phyloP scores from a whole-genome alignment of 495 filamentous ascomycete species.

The Neurospora sp. region DNA sequence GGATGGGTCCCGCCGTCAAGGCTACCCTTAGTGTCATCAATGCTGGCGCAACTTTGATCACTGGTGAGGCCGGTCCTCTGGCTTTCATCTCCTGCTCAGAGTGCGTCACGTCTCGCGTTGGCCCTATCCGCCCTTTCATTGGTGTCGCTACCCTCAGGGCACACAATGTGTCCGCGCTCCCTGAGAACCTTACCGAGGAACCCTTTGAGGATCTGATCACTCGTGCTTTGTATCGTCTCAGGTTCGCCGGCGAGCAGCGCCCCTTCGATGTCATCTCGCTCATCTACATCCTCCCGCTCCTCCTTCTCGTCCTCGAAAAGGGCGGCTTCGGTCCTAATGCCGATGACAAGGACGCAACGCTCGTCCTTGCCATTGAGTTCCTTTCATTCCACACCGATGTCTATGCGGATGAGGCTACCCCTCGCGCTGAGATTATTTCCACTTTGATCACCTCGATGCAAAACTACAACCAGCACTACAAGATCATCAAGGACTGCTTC shows the following conservation, averaged over 20 bases:
- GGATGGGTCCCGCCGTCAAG: conserved; percentile 72
- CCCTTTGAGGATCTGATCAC: conserved; percentile 78
- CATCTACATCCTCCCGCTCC: conserved; percentile 74
- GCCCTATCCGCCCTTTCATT: conserved; percentile 65
- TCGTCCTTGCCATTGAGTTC: conserved; percentile 85
- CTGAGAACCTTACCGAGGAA: conserved; percentile 63
- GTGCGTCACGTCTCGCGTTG: conserved; percentile 66
- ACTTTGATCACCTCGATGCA: conserved; percentile 75
- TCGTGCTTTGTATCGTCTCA: conserved; percentile 78
- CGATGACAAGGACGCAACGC: conserved; percentile 77
- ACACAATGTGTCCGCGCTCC: conserved; percentile 59
- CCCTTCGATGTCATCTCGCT: conserved; percentile 80
- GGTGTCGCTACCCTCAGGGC: conserved; percentile 78
- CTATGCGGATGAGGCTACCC: conserved; percentile 60
- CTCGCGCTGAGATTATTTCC: conserved; percentile 60
- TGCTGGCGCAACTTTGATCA: conserved; percentile 70
- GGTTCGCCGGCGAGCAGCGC: conserved; percentile 82
- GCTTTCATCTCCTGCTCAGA: conserved; percentile 69
- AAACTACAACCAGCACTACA: conserved; percentile 83
- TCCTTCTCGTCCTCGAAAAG: conserved; percentile 62
- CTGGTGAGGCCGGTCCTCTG: conserved; percentile 65
- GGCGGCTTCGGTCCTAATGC: conserved; percentile 63
- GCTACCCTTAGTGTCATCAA: conserved; percentile 60
- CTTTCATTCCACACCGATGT: conserved; percentile 75
- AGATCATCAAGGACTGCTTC: conserved; percentile 83